phyloP scores from a whole-genome alignment of 139 green algal genomes.

The Tetraselmis chui region DNA sequence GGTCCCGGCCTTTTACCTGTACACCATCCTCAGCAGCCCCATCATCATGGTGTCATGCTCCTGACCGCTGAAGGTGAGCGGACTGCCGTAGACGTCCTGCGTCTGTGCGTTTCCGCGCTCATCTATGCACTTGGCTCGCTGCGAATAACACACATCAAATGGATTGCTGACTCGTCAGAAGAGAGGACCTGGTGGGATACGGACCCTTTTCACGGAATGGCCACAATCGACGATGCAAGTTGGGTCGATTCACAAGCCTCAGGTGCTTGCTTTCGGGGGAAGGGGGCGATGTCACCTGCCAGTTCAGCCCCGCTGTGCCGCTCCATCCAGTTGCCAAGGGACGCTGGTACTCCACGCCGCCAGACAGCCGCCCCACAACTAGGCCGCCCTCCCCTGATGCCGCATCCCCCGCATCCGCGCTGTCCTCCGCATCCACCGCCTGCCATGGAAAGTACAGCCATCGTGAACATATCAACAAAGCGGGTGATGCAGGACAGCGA shows the following conservation, averaged over 20 bases:
- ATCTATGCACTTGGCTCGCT: slow-evolving; percentile 68
- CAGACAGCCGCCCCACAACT: slow-evolving; percentile 48
- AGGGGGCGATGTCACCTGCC: too few species aligned
- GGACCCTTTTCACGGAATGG: too few species aligned
- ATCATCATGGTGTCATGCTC: slow-evolving; percentile 61
- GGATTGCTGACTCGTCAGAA: too few species aligned
- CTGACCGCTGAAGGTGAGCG: slow-evolving; percentile 69
- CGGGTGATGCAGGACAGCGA: too few species aligned
- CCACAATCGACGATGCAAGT: too few species aligned
- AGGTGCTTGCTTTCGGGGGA: too few species aligned
- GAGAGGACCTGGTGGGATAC: too few species aligned
- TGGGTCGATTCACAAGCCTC: too few species aligned
- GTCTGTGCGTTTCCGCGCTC: slow-evolving; percentile 47
- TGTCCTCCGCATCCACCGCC: background rate
- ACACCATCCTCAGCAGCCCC: slow-evolving; percentile 43
- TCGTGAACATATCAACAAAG: background rate
- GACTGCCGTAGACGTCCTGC: slow-evolving; percentile 70
- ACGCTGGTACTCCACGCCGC: slow-evolving; percentile 70
- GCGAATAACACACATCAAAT: too few species aligned
- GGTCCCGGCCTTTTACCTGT: too few species aligned
- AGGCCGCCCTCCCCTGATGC: slow-evolving; percentile 28
- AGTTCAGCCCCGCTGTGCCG: slow-evolving; percentile 49
- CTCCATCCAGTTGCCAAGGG: slow-evolving; percentile 59
- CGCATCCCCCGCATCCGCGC: background rate
- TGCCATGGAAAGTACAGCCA: background rate